Percentiles rank a stretch among this genome's conserved stretches.
phyloP scores from a whole-genome alignment of 2,329 filamentous ascomycete genomes.

The Xylariaceae sp. region DNA sequence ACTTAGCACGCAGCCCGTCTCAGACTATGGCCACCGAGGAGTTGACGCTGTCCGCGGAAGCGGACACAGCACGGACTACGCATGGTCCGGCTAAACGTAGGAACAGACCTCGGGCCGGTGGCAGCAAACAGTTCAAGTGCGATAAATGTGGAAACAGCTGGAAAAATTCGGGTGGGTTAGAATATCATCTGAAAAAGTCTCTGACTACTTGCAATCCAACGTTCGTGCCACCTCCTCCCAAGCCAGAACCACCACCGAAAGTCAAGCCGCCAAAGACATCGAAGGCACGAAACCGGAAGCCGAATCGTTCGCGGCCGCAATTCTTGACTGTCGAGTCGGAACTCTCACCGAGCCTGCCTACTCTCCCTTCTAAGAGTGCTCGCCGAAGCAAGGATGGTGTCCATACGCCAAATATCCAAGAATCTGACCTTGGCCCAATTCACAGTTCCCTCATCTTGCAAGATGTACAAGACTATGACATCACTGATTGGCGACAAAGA shows the following conservation, averaged over 20 bases:
- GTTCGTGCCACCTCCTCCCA: slow-evolving; percentile 38
- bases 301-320: background rate
- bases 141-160: slow-evolving; percentile 56
- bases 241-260: slow-evolving; percentile 22
- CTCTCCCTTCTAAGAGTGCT: slow-evolving; percentile 14
- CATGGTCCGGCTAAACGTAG: slow-evolving; percentile 18
- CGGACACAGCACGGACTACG: slow-evolving; percentile 12
- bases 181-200: slow-evolving; percentile 61
- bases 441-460: slow-evolving; percentile 26
- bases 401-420: background rate
- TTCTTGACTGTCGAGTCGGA: background rate
- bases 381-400: background rate
- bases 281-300: background rate
- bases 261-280: background rate
- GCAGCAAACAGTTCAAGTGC: slow-evolving; percentile 47
- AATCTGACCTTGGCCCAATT: background rate
- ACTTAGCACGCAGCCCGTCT: background rate
- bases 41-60: slow-evolving; percentile 13
- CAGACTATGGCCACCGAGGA: background rate
- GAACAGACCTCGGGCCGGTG: slow-evolving; percentile 11
- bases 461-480: slow-evolving; percentile 30
- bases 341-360: background rate
- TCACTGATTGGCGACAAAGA: slow-evolving; percentile 20
- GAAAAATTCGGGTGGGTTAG: slow-evolving; percentile 61
- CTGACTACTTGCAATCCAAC: slow-evolving; percentile 56